Base-by-base conservation (phyloP, 306 rosid genomes). In the Bauhinia variegata region DNA sequence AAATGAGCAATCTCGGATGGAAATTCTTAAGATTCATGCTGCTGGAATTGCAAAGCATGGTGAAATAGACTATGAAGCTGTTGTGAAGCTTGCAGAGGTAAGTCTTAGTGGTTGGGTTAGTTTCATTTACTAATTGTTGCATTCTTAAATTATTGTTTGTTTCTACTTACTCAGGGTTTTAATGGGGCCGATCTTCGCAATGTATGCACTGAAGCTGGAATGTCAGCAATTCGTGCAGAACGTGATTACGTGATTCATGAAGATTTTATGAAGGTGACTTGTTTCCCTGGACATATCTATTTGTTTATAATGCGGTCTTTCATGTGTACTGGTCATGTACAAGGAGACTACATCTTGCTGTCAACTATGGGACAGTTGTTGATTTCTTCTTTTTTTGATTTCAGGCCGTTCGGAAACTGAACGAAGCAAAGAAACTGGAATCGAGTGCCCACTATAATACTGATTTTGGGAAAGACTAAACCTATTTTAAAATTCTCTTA, bases 191-290 rank as follows among this genome's bases (percentile, higher is more conserved):
- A 95, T 75, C 87, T 95, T 33, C 88, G 99, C 43, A 95, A 95
- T 65, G 89, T 95, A 54, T 95, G 99, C 83, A 88, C 99, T 0
- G 99, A 95, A 80, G 99, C 99, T 75, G 99, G 99, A 66, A 93
- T 93, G 97, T 80, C 90, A 6, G 99, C 99, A 4, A 95, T 95
- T 67, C 95, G 99, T 14, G 99, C 95, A 10, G 99, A 95, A 68
- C 90, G 99, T 15, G 97, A 89, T 75, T 95, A 90, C 56, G 99
- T 95, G 69, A 88, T 86, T 63, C 99, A 95, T 33, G 97, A 88
- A 78, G 99, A 95, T 78, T 95, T 93, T 80, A 95, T 95, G 97
- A 95, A 95, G 92, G 99, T 80, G 69, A 69, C 38, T 33, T 38
- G 7, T 7, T 17, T 17, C 14, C 30, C 7, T 11, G 10, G 50